Base-by-base conservation (phyloP, 1,284 basidiomycete genomes). In the Naganishia albida region DNA sequence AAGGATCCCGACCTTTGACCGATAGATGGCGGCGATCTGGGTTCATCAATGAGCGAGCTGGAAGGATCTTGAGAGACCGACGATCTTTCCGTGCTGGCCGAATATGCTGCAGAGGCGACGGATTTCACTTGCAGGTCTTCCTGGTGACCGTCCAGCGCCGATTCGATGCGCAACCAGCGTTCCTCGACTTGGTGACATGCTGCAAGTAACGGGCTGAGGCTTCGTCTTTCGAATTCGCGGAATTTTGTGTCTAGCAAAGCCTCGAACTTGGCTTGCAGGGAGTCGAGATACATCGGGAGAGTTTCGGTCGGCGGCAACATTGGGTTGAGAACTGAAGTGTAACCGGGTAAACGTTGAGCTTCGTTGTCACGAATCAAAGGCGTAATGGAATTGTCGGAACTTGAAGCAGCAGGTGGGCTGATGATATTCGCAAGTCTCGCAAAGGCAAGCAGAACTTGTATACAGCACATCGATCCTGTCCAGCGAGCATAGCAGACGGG, bases 191-290 rank as follows among this genome's bases (percentile, higher is more conserved):
- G 52, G 2, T 2, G n/a, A 23, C 40, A 18, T 6, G 8, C 52
- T 38, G 10, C 6, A 7, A 38, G 23, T 1, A 54, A 15, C 38
- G 52, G 52, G 20, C 25, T 26, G 7, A 54, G 18, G 20, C 20
- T 12, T 20, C 38, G 39, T 16, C 25, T 20, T 54, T 54, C 39
- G 52, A 42, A 54, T 38, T 42, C 52, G 10, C 23, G 20, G 20
- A 54, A 38, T n/a, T 54, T 54, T 23, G 38, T 39, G n/a, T 54
- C 39, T 10, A 54, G 16, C 7, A 42, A 39, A 25, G 39, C 40
- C n/a, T 54, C 52, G 52, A 54, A 26, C 23, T 25, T 38, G 1
- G 20, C n/a, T 7, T 25, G 39, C n/a, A 42, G 1, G 8, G 25
- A 7, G 7, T 20, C 16, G 13, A 43, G 13, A 18, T 15, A 4